These are phyloP conservation scores for Colletotrichum filicis DNA, from an alignment of 2,329 filamentous ascomycete species.

Conservation along the genomic window DNA sequence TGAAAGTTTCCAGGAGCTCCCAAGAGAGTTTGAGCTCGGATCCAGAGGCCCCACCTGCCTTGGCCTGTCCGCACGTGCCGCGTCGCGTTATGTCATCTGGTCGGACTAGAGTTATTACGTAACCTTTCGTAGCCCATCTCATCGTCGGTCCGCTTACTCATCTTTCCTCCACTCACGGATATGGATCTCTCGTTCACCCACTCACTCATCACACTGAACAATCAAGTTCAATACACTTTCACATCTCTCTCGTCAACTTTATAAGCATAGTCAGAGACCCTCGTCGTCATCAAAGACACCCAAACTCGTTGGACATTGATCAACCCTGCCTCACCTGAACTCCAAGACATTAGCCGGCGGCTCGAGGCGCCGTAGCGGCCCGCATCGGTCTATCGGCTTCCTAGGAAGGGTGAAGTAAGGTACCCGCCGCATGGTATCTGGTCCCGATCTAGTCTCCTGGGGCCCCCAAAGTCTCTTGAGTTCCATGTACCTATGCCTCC, in stretches of 20 bases:
- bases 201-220: not conserved
- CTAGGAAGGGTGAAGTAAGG: not conserved
- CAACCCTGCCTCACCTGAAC: slow-evolving; percentile 13
- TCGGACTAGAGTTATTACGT: not conserved
- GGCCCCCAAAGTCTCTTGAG: not conserved
- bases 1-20: slow-evolving; percentile 7
- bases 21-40: slow-evolving; percentile 26
- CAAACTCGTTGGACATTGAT: not conserved
- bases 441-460: not conserved
- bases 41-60: not conserved
- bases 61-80: slow-evolving; percentile 11
- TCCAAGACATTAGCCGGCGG: slow-evolving; percentile 1
- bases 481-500: not conserved
- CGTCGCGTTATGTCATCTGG: slow-evolving; percentile 5
- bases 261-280: not conserved
- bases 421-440: not conserved
- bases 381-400: not conserved
- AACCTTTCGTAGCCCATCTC: not conserved
- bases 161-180: not conserved
- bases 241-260: not conserved
- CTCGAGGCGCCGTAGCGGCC: slow-evolving; percentile 13
- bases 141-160: not conserved
- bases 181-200: not conserved
- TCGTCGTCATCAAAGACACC: not conserved
- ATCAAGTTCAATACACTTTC: not conserved